These are phyloP conservation scores for Daldinia childiae DNA, from an alignment of 495 filamentous ascomycete species.

Conservation along the genomic window DNA sequence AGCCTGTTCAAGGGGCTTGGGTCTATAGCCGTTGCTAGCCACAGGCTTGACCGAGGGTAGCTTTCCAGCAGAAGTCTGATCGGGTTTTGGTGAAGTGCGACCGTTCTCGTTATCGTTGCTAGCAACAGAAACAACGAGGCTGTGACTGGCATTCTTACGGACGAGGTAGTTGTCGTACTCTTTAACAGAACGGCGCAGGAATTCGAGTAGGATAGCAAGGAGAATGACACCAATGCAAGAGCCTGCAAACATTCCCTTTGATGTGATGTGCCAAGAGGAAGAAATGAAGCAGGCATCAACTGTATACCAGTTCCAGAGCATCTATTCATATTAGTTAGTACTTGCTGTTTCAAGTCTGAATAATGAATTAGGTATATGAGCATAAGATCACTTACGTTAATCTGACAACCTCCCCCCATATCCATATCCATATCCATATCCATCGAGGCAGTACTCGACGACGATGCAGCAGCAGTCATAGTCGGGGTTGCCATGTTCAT, in stretches of 20 bases:
- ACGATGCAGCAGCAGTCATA: slow-evolving; percentile 38
- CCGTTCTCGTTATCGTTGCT: slow-evolving; percentile 17
- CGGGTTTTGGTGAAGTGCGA: neutral
- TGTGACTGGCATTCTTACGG: slow-evolving; percentile 47
- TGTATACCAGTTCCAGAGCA: slow-evolving; percentile 83
- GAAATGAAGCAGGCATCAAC: slow-evolving; percentile 77
- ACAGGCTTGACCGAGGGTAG: slow-evolving; percentile 52
- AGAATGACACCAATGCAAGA: slow-evolving; percentile 75
- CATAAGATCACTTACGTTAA: slow-evolving; percentile 18
- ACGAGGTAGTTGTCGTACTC: slow-evolving; percentile 71
- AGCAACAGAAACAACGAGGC: neutral
- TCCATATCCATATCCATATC: slow-evolving; percentile 39
- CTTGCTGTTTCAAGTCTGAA: neutral
- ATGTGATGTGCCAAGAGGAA: slow-evolving; percentile 69
- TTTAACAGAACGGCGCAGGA: slow-evolving; percentile 65
- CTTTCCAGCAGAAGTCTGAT: neutral
- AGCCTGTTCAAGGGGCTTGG: slow-evolving; percentile 49
- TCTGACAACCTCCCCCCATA: slow-evolving; percentile 31
- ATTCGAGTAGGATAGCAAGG: slow-evolving; percentile 70
- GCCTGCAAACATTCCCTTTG: slow-evolving; percentile 69
- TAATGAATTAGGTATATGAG: neutral
- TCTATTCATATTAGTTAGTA: slow-evolving; percentile 52
- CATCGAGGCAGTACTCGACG: slow-evolving; percentile 37
- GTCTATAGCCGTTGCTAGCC: slow-evolving; percentile 50
- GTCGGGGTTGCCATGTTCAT: slow-evolving; percentile 9